These are phyloP conservation scores for Hordeum vulgare DNA, from an alignment of 176 grass and related monocot genomes.

Conservation along the genomic window MorexV3_pseudomolecules_assembly NC_058522.1:549609721-549610220, in stretches of 20 bases:
- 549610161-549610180: not conserved
- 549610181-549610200: not conserved
- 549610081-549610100: not conserved
- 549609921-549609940: not conserved
- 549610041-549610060: not conserved
- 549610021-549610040: not conserved
- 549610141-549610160: not conserved
- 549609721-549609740: not conserved
- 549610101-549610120: not conserved
- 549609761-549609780: not conserved
- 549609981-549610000: not conserved
- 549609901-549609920: not conserved
- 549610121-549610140: not conserved
- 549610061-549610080: not conserved
- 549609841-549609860: not conserved
- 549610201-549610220: not conserved
- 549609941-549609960: not conserved
- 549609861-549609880: not conserved
- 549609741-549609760: not conserved
- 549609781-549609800: not conserved
- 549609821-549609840: not conserved
- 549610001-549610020: not conserved
- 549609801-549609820: not conserved
- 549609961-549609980: not conserved
- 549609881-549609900: not conserved